phyloP scores from a whole-genome alignment of 2,329 filamentous ascomycete species.

The Fusarium pilosicola region DNA sequence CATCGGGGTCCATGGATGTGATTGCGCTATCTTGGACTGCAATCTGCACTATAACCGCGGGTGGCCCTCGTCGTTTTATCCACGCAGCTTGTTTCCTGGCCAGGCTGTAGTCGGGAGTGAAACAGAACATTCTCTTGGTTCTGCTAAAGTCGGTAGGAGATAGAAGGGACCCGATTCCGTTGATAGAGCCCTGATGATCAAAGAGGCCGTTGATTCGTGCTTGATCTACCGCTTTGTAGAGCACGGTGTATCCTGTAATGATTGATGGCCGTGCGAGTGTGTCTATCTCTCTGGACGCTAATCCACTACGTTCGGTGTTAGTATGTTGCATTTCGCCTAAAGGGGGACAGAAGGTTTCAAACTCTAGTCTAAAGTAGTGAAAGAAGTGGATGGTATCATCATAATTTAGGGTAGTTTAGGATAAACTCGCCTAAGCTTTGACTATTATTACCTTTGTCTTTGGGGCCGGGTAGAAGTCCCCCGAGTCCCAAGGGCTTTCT shows the following conservation, averaged over 20 bases:
- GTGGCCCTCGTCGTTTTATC: not conserved
- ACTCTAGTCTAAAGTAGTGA: not conserved
- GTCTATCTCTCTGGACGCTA: not conserved
- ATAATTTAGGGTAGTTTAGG: not conserved
- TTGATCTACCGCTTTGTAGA: not conserved
- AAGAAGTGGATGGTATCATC: not conserved
- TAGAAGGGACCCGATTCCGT: not conserved
- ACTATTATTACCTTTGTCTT: not conserved
- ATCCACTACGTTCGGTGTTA: not conserved
- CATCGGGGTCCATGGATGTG: not conserved
- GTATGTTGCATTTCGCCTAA: not conserved
- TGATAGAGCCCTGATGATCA: not conserved
- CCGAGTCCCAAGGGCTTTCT: not conserved
- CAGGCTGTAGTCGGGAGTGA: not conserved
- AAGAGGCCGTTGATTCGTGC: not conserved
- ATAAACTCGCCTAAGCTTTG: not conserved
- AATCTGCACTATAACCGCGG: not conserved
- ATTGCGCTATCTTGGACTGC: not conserved
- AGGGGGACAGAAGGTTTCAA: not conserved
- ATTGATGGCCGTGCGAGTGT: not conserved
- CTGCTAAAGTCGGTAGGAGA: not conserved
- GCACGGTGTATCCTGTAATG: not conserved
- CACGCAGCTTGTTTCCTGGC: not conserved
- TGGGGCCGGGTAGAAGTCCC: not conserved
- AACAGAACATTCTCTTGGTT: rapidly evolving